Base-by-base conservation (phyloP, 805 yeast genomes). In the Tetrapisispora taiwanensis region DNA sequence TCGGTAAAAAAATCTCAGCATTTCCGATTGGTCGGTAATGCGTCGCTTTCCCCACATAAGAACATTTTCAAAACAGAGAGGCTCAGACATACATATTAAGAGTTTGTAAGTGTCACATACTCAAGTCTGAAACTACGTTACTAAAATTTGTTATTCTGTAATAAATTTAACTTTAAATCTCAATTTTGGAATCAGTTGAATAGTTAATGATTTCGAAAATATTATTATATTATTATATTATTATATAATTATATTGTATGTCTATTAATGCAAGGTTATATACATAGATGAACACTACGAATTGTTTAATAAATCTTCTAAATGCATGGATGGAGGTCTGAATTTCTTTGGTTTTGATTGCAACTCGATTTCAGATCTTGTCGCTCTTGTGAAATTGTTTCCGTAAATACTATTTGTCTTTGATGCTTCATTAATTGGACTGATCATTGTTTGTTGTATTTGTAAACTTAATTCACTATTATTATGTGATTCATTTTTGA, bases 301-400 rank as follows among this genome's bases (percentile, higher is more conserved):
- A 15, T 22, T 30, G 45, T 69, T 64, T 18, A 75, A 59, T 48
- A 75, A 50, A 43, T 71, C 67, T 19, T 75, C 78, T 51, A 75
- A 57, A 44, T 66, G 64, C 32, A 68, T 70, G 52, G 78, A 73
- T 36, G 80, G 79, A 2, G 77, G 74, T 54, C 77, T 61, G 32
- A 54, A 56, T n/a, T 36, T 45, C 36, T 49, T 53, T 42, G 47
- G 36, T 17, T 36, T 42, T 17, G 26, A 9, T 12, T 32, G 20
- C 14, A 32, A 39, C 15, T 42, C 26, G 27, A 20, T 32, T 27
- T 13, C 35, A 26, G 37, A 24, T 17, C 17, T 12, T 3, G 32
- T 15, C 5, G n/a, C 13, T 22, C 14, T 22, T 17, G 13, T 24
- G 15, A n/a, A 13, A 13, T 15, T 31, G 14, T 32, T 24, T 15